Percentiles rank a stretch among this genome's conserved stretches.
phyloP scores from a whole-genome alignment of 768 basidiomycete genomes.

The Cystofilobasidium macerans region DNA sequence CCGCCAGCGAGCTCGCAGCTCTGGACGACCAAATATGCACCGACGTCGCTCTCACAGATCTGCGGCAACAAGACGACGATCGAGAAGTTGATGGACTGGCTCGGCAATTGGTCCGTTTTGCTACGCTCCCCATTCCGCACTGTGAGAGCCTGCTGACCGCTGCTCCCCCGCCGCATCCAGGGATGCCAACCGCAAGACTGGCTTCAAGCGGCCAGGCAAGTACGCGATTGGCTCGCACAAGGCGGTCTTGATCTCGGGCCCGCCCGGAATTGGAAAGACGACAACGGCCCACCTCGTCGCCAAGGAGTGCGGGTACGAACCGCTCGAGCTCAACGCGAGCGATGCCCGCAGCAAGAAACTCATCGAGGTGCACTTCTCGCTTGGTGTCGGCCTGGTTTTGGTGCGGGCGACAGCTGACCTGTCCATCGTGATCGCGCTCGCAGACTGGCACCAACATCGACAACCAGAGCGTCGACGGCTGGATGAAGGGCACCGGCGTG shows the following conservation, averaged over 20 bases:
- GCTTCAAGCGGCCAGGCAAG: slow-evolving; percentile 92
- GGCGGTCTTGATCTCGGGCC: slow-evolving; percentile 79
- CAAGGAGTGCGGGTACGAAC: slow-evolving; percentile 75
- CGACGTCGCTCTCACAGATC: slow-evolving; percentile 71
- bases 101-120: slow-evolving; percentile 63
- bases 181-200: slow-evolving; percentile 57
- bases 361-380: slow-evolving; percentile 56
- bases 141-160: not conserved
- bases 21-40: slow-evolving; percentile 94
- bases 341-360: slow-evolving; percentile 93
- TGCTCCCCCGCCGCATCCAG: slow-evolving; percentile 41
- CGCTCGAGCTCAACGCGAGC: slow-evolving; percentile 93
- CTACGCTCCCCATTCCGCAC: not conserved
- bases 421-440: not conserved
- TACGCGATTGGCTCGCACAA: slow-evolving; percentile 74
- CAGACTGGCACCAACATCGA: slow-evolving; percentile 83
- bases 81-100: slow-evolving; percentile 78
- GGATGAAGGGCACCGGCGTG: slow-evolving; percentile 41
- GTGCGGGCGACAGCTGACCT: not conserved
- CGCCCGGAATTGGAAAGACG: slow-evolving; percentile 96
- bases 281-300: slow-evolving; percentile 89
- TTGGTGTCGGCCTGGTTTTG: slow-evolving; percentile 1
- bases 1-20: slow-evolving; percentile 48
- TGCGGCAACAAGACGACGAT: slow-evolving; percentile 90
- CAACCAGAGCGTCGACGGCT: slow-evolving; percentile 79